Evolutionary conservation across 768 basidiomycete genomes (phyloP), one percentile per base, ranked within the genome.

Genomic region (Cystofilobasidium bisporidii): DNA sequence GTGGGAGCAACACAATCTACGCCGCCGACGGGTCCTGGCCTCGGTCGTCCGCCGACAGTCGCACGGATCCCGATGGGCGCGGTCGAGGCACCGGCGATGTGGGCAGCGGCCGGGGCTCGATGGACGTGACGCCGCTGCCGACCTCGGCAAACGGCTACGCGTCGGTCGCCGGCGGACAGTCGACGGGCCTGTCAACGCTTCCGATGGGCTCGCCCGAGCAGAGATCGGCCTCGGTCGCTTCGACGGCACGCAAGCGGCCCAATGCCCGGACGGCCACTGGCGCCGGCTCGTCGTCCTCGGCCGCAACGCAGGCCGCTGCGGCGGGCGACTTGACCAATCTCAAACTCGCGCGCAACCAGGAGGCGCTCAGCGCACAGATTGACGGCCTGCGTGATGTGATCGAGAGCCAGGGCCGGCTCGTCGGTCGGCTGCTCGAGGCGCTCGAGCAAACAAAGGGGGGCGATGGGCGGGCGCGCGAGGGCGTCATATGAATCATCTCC

Each of bases 1-100:
- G 47, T 81, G 36, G 90, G 92, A 88, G 74, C 72, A 26, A 74
- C 63, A 48, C 63, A n/a, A 63, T 68, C 47, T 70, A 67, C n/a
- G 28, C 45, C 18, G 30, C 32, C 33, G 15, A 4, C 26, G 1
- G 3, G 9, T 63, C 12, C n/a, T n/a, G n/a, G 53, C 45, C 43
- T 33, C 56, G 17, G 40, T 36, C 43, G 43, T 65, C 32, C 28
- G 32, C 36, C 3, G 45, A 53, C 15, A 57, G 56, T 18, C 43
- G 40, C 55, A 41, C 33, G 28, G 55, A 15, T 26, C 33, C 8
- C n/a, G 40, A 2, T 22, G 41, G 22, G 26, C 20, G 18, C 38
- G 47, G 55, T 28, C 65, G 53, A 32, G 65, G 56, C 56, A 53
- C 15, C n/a, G n/a, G n/a, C n/a, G n/a, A n/a, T n/a, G n/a, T n/a